phyloP scores from a whole-genome alignment of 345 rosid genomes.

The Mercurialis annua region DNA sequence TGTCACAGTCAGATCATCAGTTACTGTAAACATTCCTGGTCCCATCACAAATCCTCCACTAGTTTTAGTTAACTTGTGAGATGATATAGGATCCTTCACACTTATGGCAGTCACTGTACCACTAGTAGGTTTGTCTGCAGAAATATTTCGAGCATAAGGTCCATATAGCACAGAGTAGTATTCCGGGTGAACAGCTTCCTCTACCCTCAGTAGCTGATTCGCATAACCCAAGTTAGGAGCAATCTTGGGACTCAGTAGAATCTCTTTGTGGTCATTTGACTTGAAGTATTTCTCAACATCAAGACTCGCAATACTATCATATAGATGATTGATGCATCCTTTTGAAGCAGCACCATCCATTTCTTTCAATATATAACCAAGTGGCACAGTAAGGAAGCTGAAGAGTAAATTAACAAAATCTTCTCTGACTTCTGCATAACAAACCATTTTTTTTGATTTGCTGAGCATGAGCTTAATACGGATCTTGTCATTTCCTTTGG shows the following conservation, averaged over 20 bases:
- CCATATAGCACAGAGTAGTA: no score
- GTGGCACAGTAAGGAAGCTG: conserved; percentile 33
- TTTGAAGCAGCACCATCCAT: neutral
- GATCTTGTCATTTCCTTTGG: neutral
- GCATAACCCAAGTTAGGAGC: no score
- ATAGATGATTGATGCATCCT: conserved; percentile 18
- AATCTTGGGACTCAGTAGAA: no score
- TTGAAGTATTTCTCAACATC: conserved; percentile 15
- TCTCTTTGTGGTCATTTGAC: neutral
- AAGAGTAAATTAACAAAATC: conserved; percentile 32
- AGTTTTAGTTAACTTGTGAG: neutral
- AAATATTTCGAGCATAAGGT: no score
- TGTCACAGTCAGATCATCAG: conserved; percentile 17
- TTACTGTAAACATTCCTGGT: conserved; percentile 18
- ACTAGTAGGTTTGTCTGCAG: no score
- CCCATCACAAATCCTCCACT: conserved; percentile 12
- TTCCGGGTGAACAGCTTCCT: no score
- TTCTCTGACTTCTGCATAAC: conserved; percentile 24
- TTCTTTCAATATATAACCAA: conserved; percentile 21
- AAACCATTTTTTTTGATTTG: conserved; percentile 26
- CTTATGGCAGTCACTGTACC: neutral
- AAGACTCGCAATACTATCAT: conserved; percentile 11
- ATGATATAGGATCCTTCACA: conserved; percentile 2
- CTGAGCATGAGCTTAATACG: conserved; percentile 14
- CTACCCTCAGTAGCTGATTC: no score